These are phyloP conservation scores for Nannizziopsis barbatae DNA, from an alignment of 2,329 filamentous ascomycete species.

Conservation along the genomic window DNA sequence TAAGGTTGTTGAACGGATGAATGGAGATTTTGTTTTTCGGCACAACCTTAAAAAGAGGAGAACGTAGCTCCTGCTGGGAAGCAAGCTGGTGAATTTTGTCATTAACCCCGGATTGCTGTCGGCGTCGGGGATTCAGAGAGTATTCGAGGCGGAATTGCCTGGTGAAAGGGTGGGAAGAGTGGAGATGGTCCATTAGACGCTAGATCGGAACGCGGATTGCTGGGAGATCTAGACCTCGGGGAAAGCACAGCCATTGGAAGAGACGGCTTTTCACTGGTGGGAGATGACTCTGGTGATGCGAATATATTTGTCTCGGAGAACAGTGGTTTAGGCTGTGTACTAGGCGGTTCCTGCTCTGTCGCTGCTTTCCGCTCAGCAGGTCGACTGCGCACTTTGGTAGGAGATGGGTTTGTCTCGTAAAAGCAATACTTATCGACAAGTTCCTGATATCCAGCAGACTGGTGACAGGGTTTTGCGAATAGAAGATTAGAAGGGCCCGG, in stretches of 20 bases:
- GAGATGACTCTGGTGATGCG: conserved; percentile 1
- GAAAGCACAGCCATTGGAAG: conserved; percentile 26
- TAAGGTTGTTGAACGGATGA: neutral
- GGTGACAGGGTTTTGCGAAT: conserved; percentile 55
- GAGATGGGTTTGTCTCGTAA: conserved; percentile 20
- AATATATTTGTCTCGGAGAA: conserved; percentile 2
- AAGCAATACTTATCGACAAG: conserved; percentile 99
- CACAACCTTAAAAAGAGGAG: no score
- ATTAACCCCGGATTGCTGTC: conserved; percentile 31
- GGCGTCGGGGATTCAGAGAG: conserved; percentile 38
- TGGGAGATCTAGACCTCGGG: conserved; percentile 34
- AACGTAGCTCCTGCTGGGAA: neutral
- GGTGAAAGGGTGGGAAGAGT: conserved; percentile 34
- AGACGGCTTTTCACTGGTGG: conserved; percentile 1
- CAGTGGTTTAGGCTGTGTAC: conserved; percentile 2
- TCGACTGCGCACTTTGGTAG: neutral
- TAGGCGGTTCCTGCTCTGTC: neutral
- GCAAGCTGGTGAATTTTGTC: neutral
- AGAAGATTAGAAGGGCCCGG: conserved; percentile 11
- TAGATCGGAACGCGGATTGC: conserved; percentile 29
- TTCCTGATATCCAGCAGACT: conserved; percentile 88
- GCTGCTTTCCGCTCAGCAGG: neutral
- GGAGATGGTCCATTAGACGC: conserved; percentile 32
- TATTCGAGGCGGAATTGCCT: conserved; percentile 33
- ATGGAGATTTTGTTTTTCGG: no score